A percentile compares a stretch with the other conserved stretches of the same genome.
phyloP scores from a whole-genome alignment of 768 basidiomycete genomes.

The Trametes gibbosa region DNA sequence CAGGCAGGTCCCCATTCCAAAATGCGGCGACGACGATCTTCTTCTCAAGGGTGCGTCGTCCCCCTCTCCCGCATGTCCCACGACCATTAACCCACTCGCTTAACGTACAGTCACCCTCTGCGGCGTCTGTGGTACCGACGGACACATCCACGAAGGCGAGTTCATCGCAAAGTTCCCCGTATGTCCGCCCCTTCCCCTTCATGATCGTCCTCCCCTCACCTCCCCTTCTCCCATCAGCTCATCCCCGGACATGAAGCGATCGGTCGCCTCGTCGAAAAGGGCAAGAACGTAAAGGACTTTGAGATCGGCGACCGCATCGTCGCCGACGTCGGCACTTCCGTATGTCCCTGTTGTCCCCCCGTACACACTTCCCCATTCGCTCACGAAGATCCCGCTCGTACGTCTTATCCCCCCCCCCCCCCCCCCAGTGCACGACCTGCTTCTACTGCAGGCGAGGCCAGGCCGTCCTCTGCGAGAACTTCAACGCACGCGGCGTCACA shows the following conservation, averaged over 20 bases:
- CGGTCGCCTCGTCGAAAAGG: conserved; percentile 68
- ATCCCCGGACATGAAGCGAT: conserved; percentile 79
- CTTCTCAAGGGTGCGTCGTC: conserved; percentile 61
- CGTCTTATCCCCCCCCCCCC: neutral
- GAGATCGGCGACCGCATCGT: conserved; percentile 78
- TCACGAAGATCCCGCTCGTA: conserved; percentile 1
- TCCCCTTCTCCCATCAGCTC: conserved; percentile 37
- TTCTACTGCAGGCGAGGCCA: conserved; percentile 87
- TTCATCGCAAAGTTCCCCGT: conserved; percentile 71
- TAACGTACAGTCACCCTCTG: conserved; percentile 25
- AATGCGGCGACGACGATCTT: conserved; percentile 66
- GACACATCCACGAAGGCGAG: conserved; percentile 59
- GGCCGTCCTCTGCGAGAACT: conserved; percentile 81
- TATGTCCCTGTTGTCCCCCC: conserved; percentile 33
- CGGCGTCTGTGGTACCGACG: conserved; percentile 68
- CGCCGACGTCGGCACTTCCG: conserved; percentile 75
- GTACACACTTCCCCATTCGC: neutral
- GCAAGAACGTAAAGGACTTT: conserved; percentile 80
- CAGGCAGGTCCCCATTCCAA: conserved; percentile 64
- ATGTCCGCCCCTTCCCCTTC: conserved; percentile 21
- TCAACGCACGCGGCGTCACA: conserved; percentile 76
- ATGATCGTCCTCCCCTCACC: neutral
- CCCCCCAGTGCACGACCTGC: conserved; percentile 69
- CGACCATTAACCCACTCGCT: neutral
- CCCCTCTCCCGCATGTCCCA: neutral